phyloP scores from a whole-genome alignment of 768 basidiomycete species.

The Chiua virens region DNA sequence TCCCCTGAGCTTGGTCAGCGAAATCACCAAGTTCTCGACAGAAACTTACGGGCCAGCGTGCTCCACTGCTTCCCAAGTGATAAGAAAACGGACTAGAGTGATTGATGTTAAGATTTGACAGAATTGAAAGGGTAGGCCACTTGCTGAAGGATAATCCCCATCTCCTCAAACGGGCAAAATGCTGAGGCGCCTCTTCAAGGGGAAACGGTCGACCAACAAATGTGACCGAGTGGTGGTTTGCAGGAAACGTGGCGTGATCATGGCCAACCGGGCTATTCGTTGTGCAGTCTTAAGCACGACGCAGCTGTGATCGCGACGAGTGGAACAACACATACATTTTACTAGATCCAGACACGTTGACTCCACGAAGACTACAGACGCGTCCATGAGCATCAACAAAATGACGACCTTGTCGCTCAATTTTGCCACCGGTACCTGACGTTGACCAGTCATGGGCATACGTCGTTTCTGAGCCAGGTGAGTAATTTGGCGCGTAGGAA shows the following conservation, averaged over 20 bases:
- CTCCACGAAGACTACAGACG: conserved; percentile 79
- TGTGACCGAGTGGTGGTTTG: conserved; percentile 60
- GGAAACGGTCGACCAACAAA: conserved; percentile 94
- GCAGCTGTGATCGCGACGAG: conserved; percentile 12
- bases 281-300: conserved; percentile 4
- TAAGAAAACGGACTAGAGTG: conserved; percentile 76
- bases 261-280: conserved; percentile 62
- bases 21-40: background rate
- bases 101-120: background rate
- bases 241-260: conserved; percentile 66
- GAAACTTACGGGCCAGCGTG: conserved; percentile 84
- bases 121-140: conserved; percentile 25
- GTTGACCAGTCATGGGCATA: conserved; percentile 77
- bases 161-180: conserved; percentile 73
- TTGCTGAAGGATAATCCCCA: conserved; percentile 88
- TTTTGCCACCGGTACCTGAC: conserved; percentile 50
- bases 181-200: conserved; percentile 82
- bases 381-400: conserved; percentile 81
- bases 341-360: conserved; percentile 79
- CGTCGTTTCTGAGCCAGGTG: conserved; percentile 45
- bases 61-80: conserved; percentile 97
- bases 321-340: conserved; percentile 59
- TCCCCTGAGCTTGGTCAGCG: conserved; percentile 48
- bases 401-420: conserved; percentile 70
- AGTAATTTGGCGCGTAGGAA: conserved; percentile 44